Base-by-base conservation (phyloP, 768 basidiomycete genomes). In the Naganishia kalamii region DNA sequence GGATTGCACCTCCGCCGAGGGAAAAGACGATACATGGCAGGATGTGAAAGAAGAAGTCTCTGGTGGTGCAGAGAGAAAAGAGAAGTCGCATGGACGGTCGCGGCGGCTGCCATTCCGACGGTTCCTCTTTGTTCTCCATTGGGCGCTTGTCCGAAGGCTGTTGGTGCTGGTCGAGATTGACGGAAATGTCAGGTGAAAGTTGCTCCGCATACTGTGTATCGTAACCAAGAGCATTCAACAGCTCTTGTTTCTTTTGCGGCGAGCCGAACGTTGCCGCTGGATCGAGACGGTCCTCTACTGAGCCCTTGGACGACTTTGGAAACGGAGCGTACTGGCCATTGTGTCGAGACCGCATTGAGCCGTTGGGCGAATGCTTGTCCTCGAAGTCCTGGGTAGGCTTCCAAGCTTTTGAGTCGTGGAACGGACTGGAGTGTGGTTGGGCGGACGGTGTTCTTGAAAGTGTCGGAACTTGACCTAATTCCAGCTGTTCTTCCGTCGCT, bases 11-110 rank as follows among this genome's bases (percentile, higher is more conserved):
- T 3, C 86, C 82, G 54, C 82, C 79, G 47, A 87, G 62, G 21
- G 90, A 87, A 13, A 85, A 80, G 60, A 82, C 8, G 64, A 85
- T 66, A 5, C 87, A 88, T 3, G 90, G 90, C 25, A 85, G 51
- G 66, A 90, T 80, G 69, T 88, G 80, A 29, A 81, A 65, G 60
- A 85, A 73, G 71, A 82, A 72, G 69, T 88, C 86, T 54, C 83
- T 81, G 12, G 81, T 79, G 0, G 85, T 80, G 68, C 87, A 80
- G 71, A 86, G 83, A 11, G 85, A 84, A 73, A 88, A 90, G 61
- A 91, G 83, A 6, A 87, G 81, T 46, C 81, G 80, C 68, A 88
- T 80, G 0, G 85, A 83, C 0, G 88, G 86, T 62, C 80, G 71
- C 5, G 81, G 79, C 29, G 79, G 59, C 10, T 54, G 29, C 70